These are phyloP conservation scores for Aureobasidium sp. DNA, from an alignment of 2,329 filamentous ascomycete genomes.

Conservation along the genomic window DNA sequence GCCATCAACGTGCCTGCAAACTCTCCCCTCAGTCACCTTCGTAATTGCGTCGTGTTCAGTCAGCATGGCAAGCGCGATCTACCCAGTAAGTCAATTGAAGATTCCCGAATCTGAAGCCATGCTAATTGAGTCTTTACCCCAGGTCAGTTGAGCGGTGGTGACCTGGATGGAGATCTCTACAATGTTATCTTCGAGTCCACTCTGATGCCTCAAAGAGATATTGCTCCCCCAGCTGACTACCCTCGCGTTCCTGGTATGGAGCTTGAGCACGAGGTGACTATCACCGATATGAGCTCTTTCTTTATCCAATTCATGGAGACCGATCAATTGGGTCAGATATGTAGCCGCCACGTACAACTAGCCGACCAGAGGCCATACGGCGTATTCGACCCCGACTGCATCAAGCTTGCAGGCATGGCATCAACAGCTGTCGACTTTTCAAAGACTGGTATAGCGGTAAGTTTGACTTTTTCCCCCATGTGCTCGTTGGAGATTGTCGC, in stretches of 20 bases:
- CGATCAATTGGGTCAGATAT: conserved; percentile 34
- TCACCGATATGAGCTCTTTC: conserved; percentile 65
- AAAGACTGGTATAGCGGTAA: conserved; percentile 52
- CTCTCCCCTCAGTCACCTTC: conserved; percentile 53
- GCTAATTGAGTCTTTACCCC: conserved; percentile 30
- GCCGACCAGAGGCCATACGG: conserved; percentile 26
- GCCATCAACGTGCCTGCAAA: conserved; percentile 50
- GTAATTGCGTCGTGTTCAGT: conserved; percentile 74
- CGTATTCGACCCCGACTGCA: not conserved
- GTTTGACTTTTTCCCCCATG: not conserved
- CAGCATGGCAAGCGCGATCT: conserved; percentile 62
- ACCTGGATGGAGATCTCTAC: conserved; percentile 76
- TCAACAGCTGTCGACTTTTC: conserved; percentile 30
- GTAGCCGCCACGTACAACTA: conserved; percentile 32
- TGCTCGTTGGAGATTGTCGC: too few species aligned
- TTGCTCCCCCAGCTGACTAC: conserved; percentile 62
- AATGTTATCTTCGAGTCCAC: conserved; percentile 64
- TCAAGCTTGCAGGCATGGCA: conserved; percentile 30
- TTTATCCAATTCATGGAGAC: conserved; percentile 66
- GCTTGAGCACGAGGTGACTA: conserved; percentile 51
- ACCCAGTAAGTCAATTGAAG: too few species aligned
- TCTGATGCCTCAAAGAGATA: conserved; percentile 34
- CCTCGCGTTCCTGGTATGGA: conserved; percentile 46
- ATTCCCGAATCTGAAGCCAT: too few species aligned
- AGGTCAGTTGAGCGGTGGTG: conserved; percentile 69